A percentile compares a stretch with the other conserved stretches of the same genome.
phyloP scores from a whole-genome alignment of 2,329 filamentous ascomycete species.

The Botryotinia calthae region DNA sequence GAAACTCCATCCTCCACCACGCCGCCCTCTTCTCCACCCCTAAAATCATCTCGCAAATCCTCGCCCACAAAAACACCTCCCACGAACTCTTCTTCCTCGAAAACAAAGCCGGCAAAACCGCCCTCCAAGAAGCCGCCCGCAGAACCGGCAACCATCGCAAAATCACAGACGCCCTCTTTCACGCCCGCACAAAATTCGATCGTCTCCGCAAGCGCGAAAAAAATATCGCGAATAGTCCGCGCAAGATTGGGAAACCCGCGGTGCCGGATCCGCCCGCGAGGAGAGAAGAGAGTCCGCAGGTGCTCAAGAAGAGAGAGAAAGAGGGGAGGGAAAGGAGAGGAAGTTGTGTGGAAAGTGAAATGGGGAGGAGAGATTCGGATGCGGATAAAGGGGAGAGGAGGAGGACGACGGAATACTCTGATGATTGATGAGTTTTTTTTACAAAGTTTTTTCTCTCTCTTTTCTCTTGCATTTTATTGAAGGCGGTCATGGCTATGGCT shows the following conservation, averaged over 20 bases:
- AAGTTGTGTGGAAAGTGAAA: neutral
- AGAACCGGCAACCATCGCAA: slow-evolving; percentile 1
- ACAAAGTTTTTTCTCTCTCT: neutral
- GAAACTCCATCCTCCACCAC: slow-evolving; percentile 5
- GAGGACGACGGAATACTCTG: neutral
- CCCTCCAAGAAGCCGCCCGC: neutral
- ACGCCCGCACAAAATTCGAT: neutral
- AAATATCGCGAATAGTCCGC: neutral
- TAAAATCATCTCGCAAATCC: neutral
- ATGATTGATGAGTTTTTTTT: neutral
- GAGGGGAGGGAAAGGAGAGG: neutral
- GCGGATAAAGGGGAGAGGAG: neutral
- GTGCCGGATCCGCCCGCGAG: neutral
- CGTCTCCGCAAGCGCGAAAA: neutral
- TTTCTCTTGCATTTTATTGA: too few relatives aligned
- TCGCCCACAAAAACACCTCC: neutral
- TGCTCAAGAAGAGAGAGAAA: neutral
- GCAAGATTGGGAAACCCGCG: neutral
- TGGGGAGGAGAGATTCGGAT: neutral
- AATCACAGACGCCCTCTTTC: neutral
- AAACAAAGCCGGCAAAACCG: slow-evolving; percentile 2
- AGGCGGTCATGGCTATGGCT: too few relatives aligned
- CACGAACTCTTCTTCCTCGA: neutral
- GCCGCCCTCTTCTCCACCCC: neutral
- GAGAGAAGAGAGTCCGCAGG: neutral